Evolutionary conservation across 129 eudicot genomes (phyloP).

Genomic region (Centaurea solstitialis): DNA sequence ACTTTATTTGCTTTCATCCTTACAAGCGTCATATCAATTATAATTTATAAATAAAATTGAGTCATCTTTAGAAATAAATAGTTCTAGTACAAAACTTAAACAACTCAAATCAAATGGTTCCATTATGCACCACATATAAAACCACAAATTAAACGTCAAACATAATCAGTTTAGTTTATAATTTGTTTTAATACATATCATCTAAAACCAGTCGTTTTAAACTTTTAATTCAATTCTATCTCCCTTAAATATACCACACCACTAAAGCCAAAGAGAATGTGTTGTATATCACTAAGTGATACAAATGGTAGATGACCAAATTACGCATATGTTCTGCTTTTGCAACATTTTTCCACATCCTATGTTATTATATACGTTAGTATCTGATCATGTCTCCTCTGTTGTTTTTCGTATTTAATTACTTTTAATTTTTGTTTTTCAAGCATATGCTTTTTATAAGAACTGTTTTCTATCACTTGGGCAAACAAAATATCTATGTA

Average conservation of each 20-base stretch:
- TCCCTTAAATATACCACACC: not conserved
- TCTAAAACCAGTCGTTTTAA: not conserved
- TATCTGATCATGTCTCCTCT: slow-evolving; percentile 13
- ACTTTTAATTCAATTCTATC: not conserved
- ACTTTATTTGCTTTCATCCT: not conserved
- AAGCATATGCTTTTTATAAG: not conserved
- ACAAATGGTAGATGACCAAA: slow-evolving; percentile 12
- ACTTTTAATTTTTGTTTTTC: not conserved
- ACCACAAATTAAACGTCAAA: not conserved
- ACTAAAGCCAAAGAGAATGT: slow-evolving; percentile 3
- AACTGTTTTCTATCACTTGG: not conserved
- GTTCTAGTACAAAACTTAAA: not conserved
- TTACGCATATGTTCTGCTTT: not conserved
- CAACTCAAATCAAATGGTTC: not conserved
- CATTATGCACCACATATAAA: not conserved
- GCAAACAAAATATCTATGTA: no score
- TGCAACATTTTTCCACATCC: slow-evolving; percentile 22
- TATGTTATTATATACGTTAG: slow-evolving; percentile 3
- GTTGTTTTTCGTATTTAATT: not conserved
- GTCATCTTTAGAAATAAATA: not conserved
- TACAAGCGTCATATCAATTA: not conserved
- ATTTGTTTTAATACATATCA: not conserved
- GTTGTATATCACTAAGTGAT: slow-evolving; percentile 29
- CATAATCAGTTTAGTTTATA: not conserved
- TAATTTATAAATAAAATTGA: not conserved